These are phyloP conservation scores for Fusarium sp. DNA, from an alignment of 2,329 filamentous ascomycete species.

Conservation along the genomic window DNA sequence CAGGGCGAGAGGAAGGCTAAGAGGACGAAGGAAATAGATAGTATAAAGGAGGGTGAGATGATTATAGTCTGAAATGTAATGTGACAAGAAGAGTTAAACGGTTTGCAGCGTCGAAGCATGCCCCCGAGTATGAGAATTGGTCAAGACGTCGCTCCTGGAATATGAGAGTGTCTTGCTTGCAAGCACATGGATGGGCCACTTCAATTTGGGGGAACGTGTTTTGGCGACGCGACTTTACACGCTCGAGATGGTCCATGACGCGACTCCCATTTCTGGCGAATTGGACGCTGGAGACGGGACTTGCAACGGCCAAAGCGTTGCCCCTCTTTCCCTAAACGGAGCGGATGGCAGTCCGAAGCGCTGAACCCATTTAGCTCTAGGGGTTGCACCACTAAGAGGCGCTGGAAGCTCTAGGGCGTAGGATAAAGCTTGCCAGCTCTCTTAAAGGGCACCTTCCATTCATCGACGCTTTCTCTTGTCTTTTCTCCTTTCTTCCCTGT, in stretches of 20 bases:
- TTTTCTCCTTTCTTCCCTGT: too few relatives aligned
- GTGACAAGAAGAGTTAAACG: slow-evolving; percentile 5
- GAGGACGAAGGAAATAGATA: slow-evolving; percentile 3
- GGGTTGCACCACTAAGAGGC: slow-evolving; percentile 2
- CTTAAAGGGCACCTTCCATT: neutral
- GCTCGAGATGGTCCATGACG: slow-evolving; percentile 38
- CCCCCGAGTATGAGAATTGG: slow-evolving; percentile 12
- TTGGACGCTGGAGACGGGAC: slow-evolving; percentile 22
- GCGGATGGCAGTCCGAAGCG: neutral
- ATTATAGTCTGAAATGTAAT: slow-evolving; percentile 8
- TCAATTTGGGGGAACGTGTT: slow-evolving; percentile 48
- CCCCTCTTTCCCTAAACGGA: slow-evolving; percentile 37
- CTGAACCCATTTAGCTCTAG: slow-evolving; percentile 6
- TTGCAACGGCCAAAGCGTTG: slow-evolving; percentile 4
- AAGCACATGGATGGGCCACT: slow-evolving; percentile 38
- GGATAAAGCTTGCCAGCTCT: neutral
- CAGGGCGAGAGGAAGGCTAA: slow-evolving; percentile 2
- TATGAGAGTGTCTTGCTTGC: slow-evolving; percentile 21
- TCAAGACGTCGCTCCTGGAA: neutral
- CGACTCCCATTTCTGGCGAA: slow-evolving; percentile 38
- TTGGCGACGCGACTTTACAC: slow-evolving; percentile 48
- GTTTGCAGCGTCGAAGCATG: slow-evolving; percentile 13
- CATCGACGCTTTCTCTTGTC: neutral
- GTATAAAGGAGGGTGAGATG: neutral
- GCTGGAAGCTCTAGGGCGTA: neutral